Conservation (phyloP, 1,284 basidiomycete species). For the Cutaneotrichosporon sp. region DNA sequence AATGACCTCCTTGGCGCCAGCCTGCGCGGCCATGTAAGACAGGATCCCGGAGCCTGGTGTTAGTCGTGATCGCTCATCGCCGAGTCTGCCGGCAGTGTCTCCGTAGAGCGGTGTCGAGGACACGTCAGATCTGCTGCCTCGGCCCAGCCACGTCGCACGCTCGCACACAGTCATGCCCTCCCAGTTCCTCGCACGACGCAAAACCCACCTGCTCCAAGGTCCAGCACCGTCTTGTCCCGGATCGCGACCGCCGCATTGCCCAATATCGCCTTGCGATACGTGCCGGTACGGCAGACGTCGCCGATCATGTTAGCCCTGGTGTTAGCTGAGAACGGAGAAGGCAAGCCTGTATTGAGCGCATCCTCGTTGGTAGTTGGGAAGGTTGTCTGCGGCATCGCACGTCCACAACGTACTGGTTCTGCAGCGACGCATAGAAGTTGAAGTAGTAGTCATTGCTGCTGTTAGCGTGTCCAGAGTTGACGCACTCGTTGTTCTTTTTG, state of each 20-base stretch:
- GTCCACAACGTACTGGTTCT: conserved; percentile 33
- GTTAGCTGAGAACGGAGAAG: background rate
- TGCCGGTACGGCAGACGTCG: conserved; percentile 50
- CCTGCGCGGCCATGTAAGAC: conserved; percentile 56
- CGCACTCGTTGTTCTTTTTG: conserved; percentile 11
- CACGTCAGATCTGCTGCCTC: no score
- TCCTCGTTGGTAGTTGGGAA: no score
- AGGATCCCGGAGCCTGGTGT: conserved; percentile 56
- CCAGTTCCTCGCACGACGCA: background rate
- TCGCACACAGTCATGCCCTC: background rate
- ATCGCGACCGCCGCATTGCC: conserved; percentile 52
- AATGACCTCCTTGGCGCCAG: conserved; percentile 56
- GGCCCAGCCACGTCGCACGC: background rate
- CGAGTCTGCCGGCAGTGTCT: background rate
- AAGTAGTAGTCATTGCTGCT: conserved; percentile 47
- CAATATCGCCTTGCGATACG: conserved; percentile 53
- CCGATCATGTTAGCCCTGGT: conserved; percentile 54
- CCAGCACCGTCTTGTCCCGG: conserved; percentile 49
- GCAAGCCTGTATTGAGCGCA: no score
- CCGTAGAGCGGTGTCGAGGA: no score
- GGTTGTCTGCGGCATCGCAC: no score
- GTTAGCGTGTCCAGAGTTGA: background rate
- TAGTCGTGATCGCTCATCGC: background rate
- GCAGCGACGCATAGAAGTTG: conserved; percentile 45
- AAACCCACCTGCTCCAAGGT: conserved; percentile 55